Conservation (phyloP, 1,284 basidiomycete species). For the Wallemia ichthyophaga region DNA sequence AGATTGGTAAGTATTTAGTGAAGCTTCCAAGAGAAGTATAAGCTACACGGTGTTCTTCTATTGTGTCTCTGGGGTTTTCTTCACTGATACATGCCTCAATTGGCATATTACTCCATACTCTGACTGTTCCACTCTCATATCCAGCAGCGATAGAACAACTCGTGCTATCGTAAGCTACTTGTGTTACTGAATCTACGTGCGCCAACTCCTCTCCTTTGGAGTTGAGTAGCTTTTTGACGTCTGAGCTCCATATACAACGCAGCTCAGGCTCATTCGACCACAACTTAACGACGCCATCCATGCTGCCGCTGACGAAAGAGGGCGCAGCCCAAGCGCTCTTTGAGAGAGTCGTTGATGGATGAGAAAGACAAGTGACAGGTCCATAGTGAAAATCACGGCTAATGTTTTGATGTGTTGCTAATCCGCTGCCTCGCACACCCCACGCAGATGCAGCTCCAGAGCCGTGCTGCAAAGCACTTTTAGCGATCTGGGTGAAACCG, state of each 20-base stretch:
- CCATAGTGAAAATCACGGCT: neutral
- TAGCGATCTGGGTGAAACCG: neutral
- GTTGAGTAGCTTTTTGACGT: neutral
- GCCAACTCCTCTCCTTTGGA: neutral
- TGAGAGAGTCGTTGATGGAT: neutral
- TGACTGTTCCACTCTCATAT: neutral
- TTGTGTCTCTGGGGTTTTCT: neutral
- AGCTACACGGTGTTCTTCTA: neutral
- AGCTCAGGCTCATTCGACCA: neutral
- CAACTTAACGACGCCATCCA: neutral
- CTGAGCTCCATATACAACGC: neutral
- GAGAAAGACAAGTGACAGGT: neutral
- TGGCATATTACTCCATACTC: neutral
- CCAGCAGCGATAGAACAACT: neutral
- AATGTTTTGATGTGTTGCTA: neutral
- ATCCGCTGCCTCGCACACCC: neutral
- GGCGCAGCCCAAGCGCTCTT: neutral
- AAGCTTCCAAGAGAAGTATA: neutral
- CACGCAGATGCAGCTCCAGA: neutral
- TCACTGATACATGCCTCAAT: neutral
- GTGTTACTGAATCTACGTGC: neutral
- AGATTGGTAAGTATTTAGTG: neutral
- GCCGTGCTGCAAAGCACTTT: neutral
- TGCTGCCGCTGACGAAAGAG: neutral
- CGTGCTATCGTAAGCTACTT: neutral